Evolutionary conservation across 495 filamentous ascomycete species (phyloP).

Genomic region (Podospora bellae-mahoneyi): DNA sequence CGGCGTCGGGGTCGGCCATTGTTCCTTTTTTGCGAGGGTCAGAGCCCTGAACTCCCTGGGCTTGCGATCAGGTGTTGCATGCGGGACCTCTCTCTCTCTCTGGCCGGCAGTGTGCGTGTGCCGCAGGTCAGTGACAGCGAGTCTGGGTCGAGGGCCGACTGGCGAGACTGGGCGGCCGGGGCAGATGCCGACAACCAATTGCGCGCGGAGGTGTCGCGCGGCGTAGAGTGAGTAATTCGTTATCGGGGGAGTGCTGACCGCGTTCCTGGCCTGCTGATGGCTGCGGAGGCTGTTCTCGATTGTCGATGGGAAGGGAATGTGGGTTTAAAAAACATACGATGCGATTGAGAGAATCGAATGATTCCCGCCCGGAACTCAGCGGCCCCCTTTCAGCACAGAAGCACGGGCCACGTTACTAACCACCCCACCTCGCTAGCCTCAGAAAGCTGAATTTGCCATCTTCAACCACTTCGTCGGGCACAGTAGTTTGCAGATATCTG

Average conservation of each 20-base stretch:
- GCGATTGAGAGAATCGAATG: not conserved
- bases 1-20: slow-evolving; percentile 30
- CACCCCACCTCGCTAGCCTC: not conserved
- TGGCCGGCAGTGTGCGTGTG: slow-evolving; percentile 8
- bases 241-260: not conserved
- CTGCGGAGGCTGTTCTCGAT: not conserved
- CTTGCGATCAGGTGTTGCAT: slow-evolving; percentile 30
- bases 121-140: slow-evolving; percentile 5
- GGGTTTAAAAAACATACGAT: not conserved
- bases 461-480: not conserved
- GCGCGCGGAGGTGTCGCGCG: not conserved
- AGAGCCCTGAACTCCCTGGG: slow-evolving; percentile 6
- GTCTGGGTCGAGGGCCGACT: slow-evolving; percentile 12
- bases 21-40: slow-evolving; percentile 10
- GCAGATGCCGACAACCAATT: not conserved
- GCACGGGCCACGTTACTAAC: not conserved
- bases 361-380: not conserved
- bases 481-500: not conserved
- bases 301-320: slow-evolving; percentile 8
- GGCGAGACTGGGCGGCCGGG: slow-evolving; percentile 1
- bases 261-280: not conserved
- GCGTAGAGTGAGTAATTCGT: not conserved
- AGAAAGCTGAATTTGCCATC: not conserved
- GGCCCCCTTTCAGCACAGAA: not conserved
- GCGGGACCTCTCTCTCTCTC: slow-evolving; percentile 17